phyloP scores from a whole-genome alignment of 805 yeast species.

The Sugiyamaella qingdaonensis region DNA sequence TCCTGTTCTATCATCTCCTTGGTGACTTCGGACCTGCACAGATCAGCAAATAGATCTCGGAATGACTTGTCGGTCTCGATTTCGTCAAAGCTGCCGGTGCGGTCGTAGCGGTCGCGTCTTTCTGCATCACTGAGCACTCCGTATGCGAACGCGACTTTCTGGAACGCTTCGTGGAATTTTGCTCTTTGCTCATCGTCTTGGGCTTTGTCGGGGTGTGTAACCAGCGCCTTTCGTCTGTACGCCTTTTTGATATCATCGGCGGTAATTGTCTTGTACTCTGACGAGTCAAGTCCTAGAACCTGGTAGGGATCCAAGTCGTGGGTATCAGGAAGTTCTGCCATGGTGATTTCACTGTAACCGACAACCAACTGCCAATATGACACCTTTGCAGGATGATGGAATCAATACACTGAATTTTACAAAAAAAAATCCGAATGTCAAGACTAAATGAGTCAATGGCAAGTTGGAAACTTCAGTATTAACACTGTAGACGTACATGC shows the following conservation, averaged over 20 bases:
- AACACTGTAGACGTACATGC: too few relatives aligned
- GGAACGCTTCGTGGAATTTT: slow-evolving; percentile 45
- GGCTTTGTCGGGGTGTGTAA: slow-evolving; percentile 69
- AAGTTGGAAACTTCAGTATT: too few relatives aligned
- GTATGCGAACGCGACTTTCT: slow-evolving; percentile 71
- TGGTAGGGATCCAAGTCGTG: slow-evolving; percentile 30
- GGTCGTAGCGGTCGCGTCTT: slow-evolving; percentile 57
- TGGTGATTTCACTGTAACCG: neutral
- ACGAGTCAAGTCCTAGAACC: slow-evolving; percentile 20
- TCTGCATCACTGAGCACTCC: slow-evolving; percentile 57
- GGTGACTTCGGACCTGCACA: slow-evolving; percentile 35
- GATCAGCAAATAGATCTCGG: slow-evolving; percentile 35
- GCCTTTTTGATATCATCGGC: slow-evolving; percentile 60
- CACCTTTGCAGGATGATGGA: too few relatives aligned
- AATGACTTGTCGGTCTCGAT: slow-evolving; percentile 32
- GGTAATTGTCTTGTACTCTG: slow-evolving; percentile 22
- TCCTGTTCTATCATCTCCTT: slow-evolving; percentile 60
- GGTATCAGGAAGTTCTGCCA: slow-evolving; percentile 26
- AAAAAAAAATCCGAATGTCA: too few relatives aligned
- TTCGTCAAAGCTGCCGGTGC: slow-evolving; percentile 60
- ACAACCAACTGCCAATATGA: too few relatives aligned
- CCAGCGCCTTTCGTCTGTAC: slow-evolving; percentile 59
- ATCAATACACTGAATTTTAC: too few relatives aligned
- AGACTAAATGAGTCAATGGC: too few relatives aligned
- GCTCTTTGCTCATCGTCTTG: slow-evolving; percentile 34